phyloP scores from a whole-genome alignment of 2,329 filamentous ascomycete genomes.

The Colletotrichum nymphaeae region DNA sequence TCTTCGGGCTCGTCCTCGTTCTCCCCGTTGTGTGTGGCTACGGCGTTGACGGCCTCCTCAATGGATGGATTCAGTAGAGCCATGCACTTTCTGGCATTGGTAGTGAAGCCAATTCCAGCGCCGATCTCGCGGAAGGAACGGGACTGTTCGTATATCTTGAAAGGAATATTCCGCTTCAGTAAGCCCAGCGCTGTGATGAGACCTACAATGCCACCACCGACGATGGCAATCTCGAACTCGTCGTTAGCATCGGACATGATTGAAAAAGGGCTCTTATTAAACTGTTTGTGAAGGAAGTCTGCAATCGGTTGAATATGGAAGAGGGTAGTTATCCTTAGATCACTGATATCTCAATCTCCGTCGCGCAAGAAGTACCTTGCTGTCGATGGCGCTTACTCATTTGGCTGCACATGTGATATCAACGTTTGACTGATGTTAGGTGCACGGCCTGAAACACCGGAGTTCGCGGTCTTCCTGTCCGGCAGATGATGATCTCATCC shows the following conservation, averaged over 20 bases:
- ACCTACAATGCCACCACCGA: slow-evolving; percentile 65
- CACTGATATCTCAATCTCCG: no score
- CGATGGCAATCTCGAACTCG: slow-evolving; percentile 50
- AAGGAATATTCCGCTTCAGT: slow-evolving; percentile 52
- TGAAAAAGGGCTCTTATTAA: no score
- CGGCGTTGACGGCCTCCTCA: slow-evolving; percentile 48
- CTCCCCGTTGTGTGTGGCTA: slow-evolving; percentile 25
- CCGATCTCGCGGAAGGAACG: slow-evolving; percentile 57
- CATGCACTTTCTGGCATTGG: slow-evolving; percentile 60
- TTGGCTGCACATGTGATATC: not conserved
- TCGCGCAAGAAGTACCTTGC: no score
- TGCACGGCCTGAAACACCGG: not conserved
- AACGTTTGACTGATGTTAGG: not conserved
- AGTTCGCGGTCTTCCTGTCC: not conserved
- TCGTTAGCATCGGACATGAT: not conserved
- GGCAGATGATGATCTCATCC: not conserved
- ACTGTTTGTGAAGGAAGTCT: no score
- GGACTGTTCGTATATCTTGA: slow-evolving; percentile 59
- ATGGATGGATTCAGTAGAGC: slow-evolving; percentile 38
- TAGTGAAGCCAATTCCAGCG: slow-evolving; percentile 61
- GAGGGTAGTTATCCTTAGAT: no score
- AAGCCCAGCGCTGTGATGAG: slow-evolving; percentile 57
- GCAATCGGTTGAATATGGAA: no score
- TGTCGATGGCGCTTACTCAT: not conserved
- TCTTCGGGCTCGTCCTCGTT: not conserved